phyloP scores from a whole-genome alignment of 164 flowering plant species.

The Vitis labrusca region DNA sequence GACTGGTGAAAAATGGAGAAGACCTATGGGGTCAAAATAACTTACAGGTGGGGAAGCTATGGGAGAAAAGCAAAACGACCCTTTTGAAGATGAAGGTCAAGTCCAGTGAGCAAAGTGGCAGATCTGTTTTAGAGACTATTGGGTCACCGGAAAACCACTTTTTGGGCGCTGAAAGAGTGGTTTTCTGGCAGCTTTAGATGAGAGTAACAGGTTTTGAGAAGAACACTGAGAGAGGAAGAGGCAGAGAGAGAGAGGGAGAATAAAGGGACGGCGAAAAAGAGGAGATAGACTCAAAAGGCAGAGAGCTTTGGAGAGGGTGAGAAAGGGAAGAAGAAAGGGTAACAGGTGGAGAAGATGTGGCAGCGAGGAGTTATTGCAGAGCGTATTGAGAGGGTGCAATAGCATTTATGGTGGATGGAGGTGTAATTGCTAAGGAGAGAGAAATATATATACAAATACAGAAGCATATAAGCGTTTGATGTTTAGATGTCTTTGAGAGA shows the following conservation, averaged over 20 bases:
- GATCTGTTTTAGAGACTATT: conserved; percentile 4
- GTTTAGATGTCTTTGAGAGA: conserved; percentile 10
- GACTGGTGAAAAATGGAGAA: too few species aligned
- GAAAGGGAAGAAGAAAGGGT: conserved; percentile 7
- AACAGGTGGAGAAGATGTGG: conserved; percentile 35
- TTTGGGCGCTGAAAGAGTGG: background rate
- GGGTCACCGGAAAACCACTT: conserved; percentile 13
- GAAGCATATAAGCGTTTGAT: conserved; percentile 4
- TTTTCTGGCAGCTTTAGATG: background rate
- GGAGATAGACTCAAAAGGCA: conserved; percentile 8
- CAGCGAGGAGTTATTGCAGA: conserved; percentile 49
- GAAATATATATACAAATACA: conserved; percentile 2
- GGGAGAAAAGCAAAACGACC: background rate
- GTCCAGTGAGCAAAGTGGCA: background rate
- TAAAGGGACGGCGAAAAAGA: conserved; percentile 16
- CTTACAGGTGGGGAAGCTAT: background rate
- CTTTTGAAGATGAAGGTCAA: background rate
- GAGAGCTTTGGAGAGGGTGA: conserved; percentile 3
- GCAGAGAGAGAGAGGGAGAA: conserved; percentile 10
- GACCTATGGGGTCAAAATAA: background rate
- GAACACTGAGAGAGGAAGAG: conserved; percentile 6
- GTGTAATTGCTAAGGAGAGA: conserved; percentile 14
- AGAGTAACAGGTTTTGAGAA: background rate
- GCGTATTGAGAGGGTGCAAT: conserved; percentile 49
- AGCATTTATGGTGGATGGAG: conserved; percentile 42